Percentiles rank a stretch among this genome's conserved stretches.
Evolutionary conservation across 2,329 filamentous ascomycete genomes (phyloP).

Genomic region (Exserohilum turcica): DNA sequence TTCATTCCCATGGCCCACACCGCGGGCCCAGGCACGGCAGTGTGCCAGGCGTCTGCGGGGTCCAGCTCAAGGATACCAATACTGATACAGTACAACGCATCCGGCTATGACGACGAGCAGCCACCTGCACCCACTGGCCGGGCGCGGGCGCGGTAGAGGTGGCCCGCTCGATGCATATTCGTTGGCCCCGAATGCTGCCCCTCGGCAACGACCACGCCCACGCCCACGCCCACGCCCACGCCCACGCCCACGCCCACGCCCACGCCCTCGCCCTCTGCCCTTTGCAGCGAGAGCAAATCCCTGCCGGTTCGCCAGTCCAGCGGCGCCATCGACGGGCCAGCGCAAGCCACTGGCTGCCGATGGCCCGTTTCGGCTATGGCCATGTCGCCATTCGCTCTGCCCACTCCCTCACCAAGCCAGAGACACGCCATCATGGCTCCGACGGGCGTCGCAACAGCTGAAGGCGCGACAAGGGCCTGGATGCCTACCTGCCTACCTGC

Average conservation of each 20-base stretch:
- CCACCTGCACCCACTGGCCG: too few relatives aligned
- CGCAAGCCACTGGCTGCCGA: slow-evolving; percentile 30
- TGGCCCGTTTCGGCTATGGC: slow-evolving; percentile 17
- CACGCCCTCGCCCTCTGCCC: too few relatives aligned
- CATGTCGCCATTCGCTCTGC: slow-evolving; percentile 22
- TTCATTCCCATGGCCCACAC: background rate
- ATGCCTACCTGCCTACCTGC: too few relatives aligned
- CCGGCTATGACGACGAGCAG: background rate
- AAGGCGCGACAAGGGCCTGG: slow-evolving; percentile 13
- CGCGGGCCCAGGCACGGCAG: background rate
- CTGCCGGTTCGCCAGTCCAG: slow-evolving; percentile 22
- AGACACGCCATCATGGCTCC: slow-evolving; percentile 31
- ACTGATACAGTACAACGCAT: background rate
- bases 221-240: too few relatives aligned
- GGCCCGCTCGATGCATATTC: slow-evolving; percentile 1
- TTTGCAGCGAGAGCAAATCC: slow-evolving; percentile 15
- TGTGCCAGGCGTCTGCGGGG: background rate
- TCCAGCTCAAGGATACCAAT: background rate
- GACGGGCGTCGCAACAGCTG: slow-evolving; percentile 27
- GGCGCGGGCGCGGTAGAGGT: background rate
- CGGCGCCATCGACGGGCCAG: slow-evolving; percentile 23
- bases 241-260: too few relatives aligned
- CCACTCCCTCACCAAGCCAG: slow-evolving; percentile 21
- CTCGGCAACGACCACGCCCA: slow-evolving; percentile 12
- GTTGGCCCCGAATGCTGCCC: slow-evolving; percentile 3